phyloP scores from a whole-genome alignment of 768 basidiomycete species.

The Gloeophyllum trabeum region DNA sequence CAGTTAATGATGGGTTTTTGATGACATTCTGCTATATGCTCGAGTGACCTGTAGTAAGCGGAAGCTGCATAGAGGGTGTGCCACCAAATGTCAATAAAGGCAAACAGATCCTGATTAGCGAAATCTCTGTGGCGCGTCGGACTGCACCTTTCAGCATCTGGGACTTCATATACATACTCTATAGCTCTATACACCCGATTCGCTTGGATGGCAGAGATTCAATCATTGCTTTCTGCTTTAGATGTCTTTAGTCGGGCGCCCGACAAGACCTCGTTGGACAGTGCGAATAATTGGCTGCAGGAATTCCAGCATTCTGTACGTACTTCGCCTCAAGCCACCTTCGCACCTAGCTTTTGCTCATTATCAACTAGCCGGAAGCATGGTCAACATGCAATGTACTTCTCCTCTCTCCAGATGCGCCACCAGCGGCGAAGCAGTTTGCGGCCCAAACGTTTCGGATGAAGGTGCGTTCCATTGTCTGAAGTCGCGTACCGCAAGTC shows the following conservation, averaged over 20 bases:
- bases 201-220: slow-evolving; percentile 49
- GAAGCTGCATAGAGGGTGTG: too few species aligned
- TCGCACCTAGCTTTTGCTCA: slow-evolving; percentile 48
- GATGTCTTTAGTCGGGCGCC: slow-evolving; percentile 74
- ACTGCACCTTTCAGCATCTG: too few species aligned
- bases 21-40: too few species aligned
- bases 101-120: too few species aligned
- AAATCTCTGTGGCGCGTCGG: too few species aligned
- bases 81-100: not conserved
- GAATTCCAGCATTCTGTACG: slow-evolving; percentile 99
- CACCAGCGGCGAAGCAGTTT: slow-evolving; percentile 76
- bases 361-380: slow-evolving; percentile 82
- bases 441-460: slow-evolving; percentile 94
- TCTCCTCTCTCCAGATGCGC: slow-evolving; percentile 69
- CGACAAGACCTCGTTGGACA: slow-evolving; percentile 72
- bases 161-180: too few species aligned
- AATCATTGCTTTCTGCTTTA: slow-evolving; percentile 64
- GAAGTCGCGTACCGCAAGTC: not conserved
- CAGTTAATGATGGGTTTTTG: too few species aligned
- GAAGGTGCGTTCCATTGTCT: slow-evolving; percentile 49
- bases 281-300: slow-evolving; percentile 91
- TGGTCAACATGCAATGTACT: slow-evolving; percentile 94
- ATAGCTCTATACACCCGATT: not conserved
- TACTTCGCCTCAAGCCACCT: slow-evolving; percentile 58
- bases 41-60: too few species aligned